Evolutionary conservation across 148 eudicot genomes (phyloP), one percentile per base, ranked within the genome.

Genomic region (Cornus kousa): DNA sequence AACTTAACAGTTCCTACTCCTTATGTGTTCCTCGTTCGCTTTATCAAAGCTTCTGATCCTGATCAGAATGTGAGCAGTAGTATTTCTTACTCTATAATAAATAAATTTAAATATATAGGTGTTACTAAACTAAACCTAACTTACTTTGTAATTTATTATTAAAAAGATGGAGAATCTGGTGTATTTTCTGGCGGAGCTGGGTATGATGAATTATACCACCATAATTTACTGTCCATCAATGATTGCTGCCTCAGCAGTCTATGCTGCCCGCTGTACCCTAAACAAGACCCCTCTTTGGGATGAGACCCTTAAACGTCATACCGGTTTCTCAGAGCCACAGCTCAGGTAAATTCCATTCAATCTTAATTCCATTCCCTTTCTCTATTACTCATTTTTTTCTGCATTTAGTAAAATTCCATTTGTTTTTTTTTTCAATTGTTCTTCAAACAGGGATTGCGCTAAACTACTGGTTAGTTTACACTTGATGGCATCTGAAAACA

Each of bases 171-270:
- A 93, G 73, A 87, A 89, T 69, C 68, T 95, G 91, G 97, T 87
- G 0, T 87, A 87, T 74, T 93, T 89, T 50, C 78, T 93, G 43
- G 92, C 97, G 5, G 99, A 96, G 85, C 83, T 96, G 71, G 98
- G 90, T 1, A 76, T 93, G 69, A 88, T 92, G 95, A 83, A 83
- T n/a, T 96, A 96, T 72, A 82, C 73, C 8, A 76, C 87, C 14
- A 77, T 84, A 31, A 76, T 83, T 2, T 80, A 80, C 77, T 80
- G 83, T 53, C 91, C 97, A 5, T 96, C 99, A 3, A 88, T 92
- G 92, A 78, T 96, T 74, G 94, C 98, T 71, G 99, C 98, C 77
- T 85, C 98, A 1, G 94, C 99, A 5, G 99, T 96, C 75, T 92
- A 88, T 28, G 94, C 90, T 7, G 97, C 98, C 62, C 86, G 98